Base-by-base conservation (phyloP, 208 protist genomes). In the Leishmania arabica region DNA sequence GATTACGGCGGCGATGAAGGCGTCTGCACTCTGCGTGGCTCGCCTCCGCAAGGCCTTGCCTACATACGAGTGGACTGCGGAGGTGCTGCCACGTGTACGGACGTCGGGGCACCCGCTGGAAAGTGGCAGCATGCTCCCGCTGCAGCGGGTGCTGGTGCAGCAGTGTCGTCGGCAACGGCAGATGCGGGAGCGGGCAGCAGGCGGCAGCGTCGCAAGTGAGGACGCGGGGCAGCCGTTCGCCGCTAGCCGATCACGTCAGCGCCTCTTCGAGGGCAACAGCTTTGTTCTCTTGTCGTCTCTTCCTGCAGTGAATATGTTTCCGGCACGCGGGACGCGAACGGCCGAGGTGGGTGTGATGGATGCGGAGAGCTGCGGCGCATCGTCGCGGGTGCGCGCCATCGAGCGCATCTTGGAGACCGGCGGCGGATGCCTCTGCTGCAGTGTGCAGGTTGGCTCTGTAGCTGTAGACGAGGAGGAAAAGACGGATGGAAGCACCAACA, bases 151-250 rank as follows among this genome's bases (percentile, higher is more conserved):
- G 13, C 37, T 86, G 13, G 62, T 80, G 24, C 71, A 68, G 74
- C 82, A 86, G 82, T 82, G 82, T 31, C 77, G 77, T 7, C 49
- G 72, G 31, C 77, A 76, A 64, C 82, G 77, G 8, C 77, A 82
- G 31, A 68, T 64, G 3, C 70, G 62, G 17, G 58, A 78, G 53
- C 72, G 21, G 72, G 47, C 53, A 66, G 56, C 40, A n/a, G 27
- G 40, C 24, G 24, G 56, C 17, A 51, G 37, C 51, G 58, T 47
- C 1, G 58, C 24, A 24, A 31, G 27, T 51, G 54, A 51, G 7
- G 24, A 58, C 31, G 49, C 31, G 34, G 51, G n/a, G 2, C 27
- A 31, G 51, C 2, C n/a, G 3, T 4, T 9, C 34, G 31, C 49
- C 51, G 15, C 13, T 62, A 15, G 51, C 51, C 51, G 2, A 13